phyloP scores from a whole-genome alignment of 305 asterid genomes.

The Lippia alba region DNA sequence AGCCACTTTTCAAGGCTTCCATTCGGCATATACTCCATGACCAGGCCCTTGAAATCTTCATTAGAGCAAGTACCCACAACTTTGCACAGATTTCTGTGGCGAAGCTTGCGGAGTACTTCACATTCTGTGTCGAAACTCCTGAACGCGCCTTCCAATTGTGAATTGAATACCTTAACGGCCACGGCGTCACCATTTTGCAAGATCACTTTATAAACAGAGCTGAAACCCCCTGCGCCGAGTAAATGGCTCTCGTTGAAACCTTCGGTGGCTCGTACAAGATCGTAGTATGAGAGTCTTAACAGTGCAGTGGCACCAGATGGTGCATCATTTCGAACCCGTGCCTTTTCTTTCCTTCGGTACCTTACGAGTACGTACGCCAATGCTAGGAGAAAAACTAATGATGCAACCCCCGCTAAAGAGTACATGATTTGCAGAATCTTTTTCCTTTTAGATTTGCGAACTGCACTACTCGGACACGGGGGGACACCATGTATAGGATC shows the following conservation, averaged over 20 bases:
- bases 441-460: background rate
- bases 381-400: background rate
- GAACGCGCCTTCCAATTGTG: background rate
- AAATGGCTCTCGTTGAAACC: conserved; percentile 28
- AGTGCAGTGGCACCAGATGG: background rate
- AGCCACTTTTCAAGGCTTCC: conserved; percentile 40
- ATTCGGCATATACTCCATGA: conserved; percentile 36
- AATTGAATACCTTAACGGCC: too few relatives aligned
- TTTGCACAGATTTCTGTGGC: conserved; percentile 39
- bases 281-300: conserved; percentile 28
- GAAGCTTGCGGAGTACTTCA: background rate
- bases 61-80: conserved; percentile 35
- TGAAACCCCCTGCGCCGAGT: conserved; percentile 29
- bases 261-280: conserved; percentile 33
- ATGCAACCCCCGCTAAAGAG: background rate
- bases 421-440: conserved; percentile 5
- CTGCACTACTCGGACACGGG: conserved; percentile 1
- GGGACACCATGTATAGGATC: conserved; percentile 21
- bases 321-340: background rate
- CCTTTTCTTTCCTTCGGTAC: background rate
- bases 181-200: too few relatives aligned
- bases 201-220: conserved; percentile 32
- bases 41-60: conserved; percentile 32
- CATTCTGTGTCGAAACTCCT: too few relatives aligned
- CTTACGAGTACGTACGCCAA: background rate